Percentiles rank a stretch among this genome's conserved stretches.
Evolutionary conservation across 352 stramenopile genomes (phyloP).

Genomic region (Globisporangium carolinianum): DNA sequence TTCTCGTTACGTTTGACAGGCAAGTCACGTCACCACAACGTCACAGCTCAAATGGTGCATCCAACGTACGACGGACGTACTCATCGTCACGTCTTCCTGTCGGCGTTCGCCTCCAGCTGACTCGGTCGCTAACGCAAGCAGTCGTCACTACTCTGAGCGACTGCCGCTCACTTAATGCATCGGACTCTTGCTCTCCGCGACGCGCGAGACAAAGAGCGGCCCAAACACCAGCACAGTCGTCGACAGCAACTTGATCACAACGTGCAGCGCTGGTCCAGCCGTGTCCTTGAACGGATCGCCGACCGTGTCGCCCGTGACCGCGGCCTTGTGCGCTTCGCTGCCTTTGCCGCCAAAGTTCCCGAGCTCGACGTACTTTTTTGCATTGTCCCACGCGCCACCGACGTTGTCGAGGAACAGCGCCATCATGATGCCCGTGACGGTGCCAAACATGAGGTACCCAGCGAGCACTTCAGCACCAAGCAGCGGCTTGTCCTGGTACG

Average conservation of each 20-base stretch:
- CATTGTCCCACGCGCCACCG: slow-evolving; percentile 97
- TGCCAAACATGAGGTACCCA: slow-evolving; percentile 94
- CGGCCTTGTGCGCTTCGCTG: slow-evolving; percentile 95
- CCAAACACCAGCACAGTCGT: slow-evolving; percentile 92
- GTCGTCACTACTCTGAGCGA: too few relatives aligned
- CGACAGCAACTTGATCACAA: slow-evolving; percentile 97
- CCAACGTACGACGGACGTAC: too few relatives aligned
- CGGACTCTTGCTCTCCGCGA: slow-evolving; percentile 8
- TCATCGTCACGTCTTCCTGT: too few relatives aligned
- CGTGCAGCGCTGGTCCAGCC: slow-evolving; percentile 94
- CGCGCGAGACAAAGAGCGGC: slow-evolving; percentile 86
- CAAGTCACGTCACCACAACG: too few relatives aligned
- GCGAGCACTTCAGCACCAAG: slow-evolving; percentile 90
- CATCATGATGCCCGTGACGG: slow-evolving; percentile 95
- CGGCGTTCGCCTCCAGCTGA: too few relatives aligned
- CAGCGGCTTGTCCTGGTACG: slow-evolving; percentile 75
- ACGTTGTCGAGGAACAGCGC: slow-evolving; percentile 97
- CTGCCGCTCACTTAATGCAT: background rate
- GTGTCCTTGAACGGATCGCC: slow-evolving; percentile 98
- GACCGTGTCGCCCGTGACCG: slow-evolving; percentile 96
- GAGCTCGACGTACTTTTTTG: slow-evolving; percentile 98
- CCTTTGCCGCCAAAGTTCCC: slow-evolving; percentile 93
- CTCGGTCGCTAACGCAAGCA: too few relatives aligned
- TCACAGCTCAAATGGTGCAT: too few relatives aligned
- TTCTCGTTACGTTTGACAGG: too few relatives aligned